Percentiles rank a stretch among this genome's conserved stretches.
phyloP scores from a whole-genome alignment of 1,284 basidiomycete genomes.

The Malassezia cuniculi region DNA sequence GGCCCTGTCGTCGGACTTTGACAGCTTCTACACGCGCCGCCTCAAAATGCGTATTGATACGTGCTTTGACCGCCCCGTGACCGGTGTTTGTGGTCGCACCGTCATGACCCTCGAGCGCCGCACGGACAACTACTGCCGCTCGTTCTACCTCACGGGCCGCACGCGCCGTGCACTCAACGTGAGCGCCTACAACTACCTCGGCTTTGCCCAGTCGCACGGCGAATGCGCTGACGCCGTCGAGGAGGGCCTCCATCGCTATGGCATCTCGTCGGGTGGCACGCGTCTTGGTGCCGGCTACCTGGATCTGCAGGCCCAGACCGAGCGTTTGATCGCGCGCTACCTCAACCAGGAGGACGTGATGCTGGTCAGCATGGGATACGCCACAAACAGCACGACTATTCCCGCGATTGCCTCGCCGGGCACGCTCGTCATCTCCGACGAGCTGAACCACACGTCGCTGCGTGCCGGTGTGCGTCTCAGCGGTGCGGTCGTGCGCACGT shows the following conservation, averaged over 20 bases:
- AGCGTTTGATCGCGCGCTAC: constrained; percentile 79
- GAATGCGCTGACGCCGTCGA: constrained; percentile 88
- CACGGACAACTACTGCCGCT: constrained; percentile 68
- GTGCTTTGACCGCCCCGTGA: constrained; percentile 84
- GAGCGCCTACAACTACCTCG: constrained; percentile 98
- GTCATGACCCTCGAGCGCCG: constrained; percentile 73
- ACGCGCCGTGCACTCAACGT: constrained; percentile 81
- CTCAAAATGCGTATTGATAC: constrained; percentile 89
- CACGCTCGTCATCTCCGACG: constrained; percentile 89
- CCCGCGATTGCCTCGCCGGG: constrained; percentile 83
- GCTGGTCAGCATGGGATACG: constrained; percentile 91
- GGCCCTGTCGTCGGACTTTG: constrained; percentile 91
- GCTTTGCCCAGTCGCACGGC: constrained; percentile 85
- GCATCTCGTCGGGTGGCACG: constrained; percentile 63
- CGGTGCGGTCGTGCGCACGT: constrained; percentile 78
- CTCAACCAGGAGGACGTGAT: constrained; percentile 77
- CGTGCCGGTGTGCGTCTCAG: constrained; percentile 80
- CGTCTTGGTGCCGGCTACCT: constrained; percentile 70
- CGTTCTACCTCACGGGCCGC: constrained; percentile 65
- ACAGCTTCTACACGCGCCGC: constrained; percentile 95
- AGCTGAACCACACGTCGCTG: constrained; percentile 91
- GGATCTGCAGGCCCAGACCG: constrained; percentile 69
- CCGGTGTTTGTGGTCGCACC: constrained; percentile 88
- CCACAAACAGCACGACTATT: constrained; percentile 90
- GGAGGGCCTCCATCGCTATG: constrained; percentile 46